Conservation (phyloP, 495 filamentous ascomycete genomes). For the Daldinia loculata region DNA sequence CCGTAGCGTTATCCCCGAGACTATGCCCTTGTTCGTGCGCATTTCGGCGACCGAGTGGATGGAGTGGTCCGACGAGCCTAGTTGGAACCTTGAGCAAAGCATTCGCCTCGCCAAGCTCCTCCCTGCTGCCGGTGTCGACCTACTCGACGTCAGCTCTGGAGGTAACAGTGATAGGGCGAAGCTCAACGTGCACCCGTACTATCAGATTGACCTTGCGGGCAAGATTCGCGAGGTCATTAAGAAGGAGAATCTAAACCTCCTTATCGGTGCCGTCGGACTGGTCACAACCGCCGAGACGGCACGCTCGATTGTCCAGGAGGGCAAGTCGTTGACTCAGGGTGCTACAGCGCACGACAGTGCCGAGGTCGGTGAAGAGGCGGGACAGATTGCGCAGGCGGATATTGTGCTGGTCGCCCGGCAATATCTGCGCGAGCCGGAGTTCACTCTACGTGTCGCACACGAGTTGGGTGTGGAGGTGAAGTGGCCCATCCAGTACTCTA, state of each 20-base stretch:
- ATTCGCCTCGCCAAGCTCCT: constrained; percentile 70
- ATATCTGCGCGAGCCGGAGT: constrained; percentile 73
- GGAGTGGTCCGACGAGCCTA: constrained; percentile 60
- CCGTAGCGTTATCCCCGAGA: constrained; percentile 50
- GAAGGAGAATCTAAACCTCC: constrained; percentile 62
- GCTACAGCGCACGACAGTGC: constrained; percentile 30
- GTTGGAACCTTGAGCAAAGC: constrained; percentile 72
- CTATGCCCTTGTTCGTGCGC: constrained; percentile 72
- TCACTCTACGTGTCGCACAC: constrained; percentile 67
- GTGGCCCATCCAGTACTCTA: constrained; percentile 63
- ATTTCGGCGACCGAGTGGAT: constrained; percentile 80
- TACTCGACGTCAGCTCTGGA: constrained; percentile 77
- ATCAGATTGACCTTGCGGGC: constrained; percentile 71
- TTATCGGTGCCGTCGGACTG: constrained; percentile 77
- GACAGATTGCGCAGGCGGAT: constrained; percentile 64
- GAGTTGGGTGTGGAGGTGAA: constrained; percentile 66
- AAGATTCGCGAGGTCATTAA: constrained; percentile 65
- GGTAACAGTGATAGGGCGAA: constrained; percentile 70
- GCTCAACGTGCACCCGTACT: constrained; percentile 63
- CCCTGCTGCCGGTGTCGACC: constrained; percentile 71
- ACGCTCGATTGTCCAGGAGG: constrained; percentile 64
- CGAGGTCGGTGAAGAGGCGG: constrained; percentile 54
- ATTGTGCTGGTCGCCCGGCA: constrained; percentile 70
- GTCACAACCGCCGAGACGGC: constrained; percentile 71
- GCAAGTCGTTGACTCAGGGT: constrained; percentile 39